Evolutionary conservation across 2,329 filamentous ascomycete species (phyloP), one percentile per base, ranked within the genome.

Genomic region (Beauveria sp.): DNA sequence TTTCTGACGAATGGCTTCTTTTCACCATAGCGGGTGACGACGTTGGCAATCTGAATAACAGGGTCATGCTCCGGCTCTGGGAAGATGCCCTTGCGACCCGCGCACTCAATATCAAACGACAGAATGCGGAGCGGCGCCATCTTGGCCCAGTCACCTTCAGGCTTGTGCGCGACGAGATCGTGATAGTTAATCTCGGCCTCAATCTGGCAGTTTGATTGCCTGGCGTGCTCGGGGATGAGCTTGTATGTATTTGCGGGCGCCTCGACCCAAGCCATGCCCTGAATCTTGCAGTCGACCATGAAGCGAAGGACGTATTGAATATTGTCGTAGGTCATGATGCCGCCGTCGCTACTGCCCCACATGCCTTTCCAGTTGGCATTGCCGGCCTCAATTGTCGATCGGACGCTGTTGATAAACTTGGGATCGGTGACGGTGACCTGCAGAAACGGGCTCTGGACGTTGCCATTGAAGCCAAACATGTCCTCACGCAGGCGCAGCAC

Each of bases 31-130:
- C 87, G 83, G 37, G 92, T 97, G 20, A 99, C 93, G 6, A 97
- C 85, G 69, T 97, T 97, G 62, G 94, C 94, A 65, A 99, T 99
- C 73, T 99, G 94, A 66, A 99, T 99, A 66, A 99, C 92, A 0
- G 93, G 92, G 69, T 99, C 94, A 22, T 91, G 78, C 63, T 93
- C 86, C 10, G 96, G 87, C 73, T 99, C 94, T 0, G 96, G 94
- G 70, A 99, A 99, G 70, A 99, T 89, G 66, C 94, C 94, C 76
- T 99, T 97, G 67, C 96, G 89, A 56, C 94, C 94, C 67, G 94
- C 94, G 74, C 94, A 99, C 75, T 99, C 94, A 67, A 99, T 99
- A 84, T 99, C 94, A 70, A 99, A 97, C 5, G 94, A 97, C 51
- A 99, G 76, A 52, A 96, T 89, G 63, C 94, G 87, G 3, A 99